Percentiles rank a stretch among this genome's conserved stretches.
Evolutionary conservation across 805 yeast genomes (phyloP).

Genomic region (Candida nitratophila): DNA sequence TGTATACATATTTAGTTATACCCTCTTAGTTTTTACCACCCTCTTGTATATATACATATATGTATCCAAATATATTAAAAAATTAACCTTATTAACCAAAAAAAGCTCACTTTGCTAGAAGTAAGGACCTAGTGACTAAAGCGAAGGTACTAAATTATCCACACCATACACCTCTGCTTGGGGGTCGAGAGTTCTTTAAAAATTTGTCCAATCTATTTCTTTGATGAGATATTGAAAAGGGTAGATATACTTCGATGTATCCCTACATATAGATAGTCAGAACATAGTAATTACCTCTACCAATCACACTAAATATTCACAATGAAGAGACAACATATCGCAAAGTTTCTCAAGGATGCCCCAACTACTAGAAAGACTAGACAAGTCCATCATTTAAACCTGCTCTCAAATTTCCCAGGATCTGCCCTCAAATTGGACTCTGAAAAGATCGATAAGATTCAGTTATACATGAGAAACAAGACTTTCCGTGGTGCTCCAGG

Average conservation of each 20-base stretch:
- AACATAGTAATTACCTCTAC: no score
- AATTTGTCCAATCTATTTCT: no score
- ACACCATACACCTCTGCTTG: neutral
- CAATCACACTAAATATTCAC: neutral
- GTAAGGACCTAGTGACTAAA: neutral
- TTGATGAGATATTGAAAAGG: no score
- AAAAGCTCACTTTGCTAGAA: neutral
- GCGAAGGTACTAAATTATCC: neutral
- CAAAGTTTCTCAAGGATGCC: slow-evolving; percentile 23
- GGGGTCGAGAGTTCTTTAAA: neutral
- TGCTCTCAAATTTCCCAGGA: slow-evolving; percentile 41
- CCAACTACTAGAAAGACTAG: slow-evolving; percentile 36
- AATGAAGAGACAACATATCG: slow-evolving; percentile 1
- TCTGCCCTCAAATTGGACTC: slow-evolving; percentile 32
- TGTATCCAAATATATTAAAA: no score
- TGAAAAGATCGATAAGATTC: slow-evolving; percentile 32
- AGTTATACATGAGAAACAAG: slow-evolving; percentile 44
- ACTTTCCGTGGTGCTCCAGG: slow-evolving; percentile 55
- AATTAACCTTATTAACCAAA: no score
- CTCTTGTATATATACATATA: no score
- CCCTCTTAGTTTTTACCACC: no score
- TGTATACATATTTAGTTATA: no score
- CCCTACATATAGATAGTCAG: no score
- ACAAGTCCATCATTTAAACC: slow-evolving; percentile 44
- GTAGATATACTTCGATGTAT: no score